Evolutionary conservation across 139 green algal genomes (phyloP).

Genomic region (Coelastrella sp.): DNA sequence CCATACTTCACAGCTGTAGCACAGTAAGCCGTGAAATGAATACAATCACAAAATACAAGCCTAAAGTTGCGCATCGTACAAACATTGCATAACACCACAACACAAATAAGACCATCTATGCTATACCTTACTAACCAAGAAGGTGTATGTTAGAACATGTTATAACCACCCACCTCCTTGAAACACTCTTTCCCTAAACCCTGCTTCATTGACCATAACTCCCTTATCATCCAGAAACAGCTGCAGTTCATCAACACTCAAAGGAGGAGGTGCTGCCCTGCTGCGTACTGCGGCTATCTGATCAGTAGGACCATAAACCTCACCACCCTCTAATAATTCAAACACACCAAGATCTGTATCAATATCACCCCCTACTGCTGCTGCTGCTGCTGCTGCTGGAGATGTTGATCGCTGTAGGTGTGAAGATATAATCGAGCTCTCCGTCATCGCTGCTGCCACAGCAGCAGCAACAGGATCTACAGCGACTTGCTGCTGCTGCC

Average conservation of each 20-base stretch:
- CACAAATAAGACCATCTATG: too few species aligned
- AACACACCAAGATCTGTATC: constrained; percentile 72
- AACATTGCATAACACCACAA: too few species aligned
- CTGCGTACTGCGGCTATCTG: constrained; percentile 30
- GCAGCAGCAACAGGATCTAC: constrained; percentile 33
- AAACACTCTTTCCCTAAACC: constrained; percentile 56
- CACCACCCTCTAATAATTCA: constrained; percentile 71
- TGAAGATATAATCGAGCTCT: too few species aligned
- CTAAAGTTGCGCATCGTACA: too few species aligned
- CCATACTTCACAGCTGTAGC: too few species aligned
- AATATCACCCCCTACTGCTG: constrained; percentile 35
- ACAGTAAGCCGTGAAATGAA: too few species aligned
- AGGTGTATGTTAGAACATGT: too few species aligned
- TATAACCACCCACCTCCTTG: constrained; percentile 36
- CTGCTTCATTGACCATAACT: constrained; percentile 63
- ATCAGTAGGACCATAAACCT: not conserved
- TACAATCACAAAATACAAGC: too few species aligned
- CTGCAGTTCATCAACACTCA: constrained; percentile 60
- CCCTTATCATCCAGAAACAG: constrained; percentile 69
- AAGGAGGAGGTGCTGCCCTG: constrained; percentile 25
- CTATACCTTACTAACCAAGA: too few species aligned
- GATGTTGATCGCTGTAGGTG: too few species aligned
- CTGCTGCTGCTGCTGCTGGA: constrained; percentile 22
- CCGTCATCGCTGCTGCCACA: constrained; percentile 14
- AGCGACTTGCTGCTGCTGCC: constrained; percentile 8